Evolutionary conservation across 75 land plant species (phyloP), one percentile per base, ranked within the genome.

Genomic region (Pseudotsuga menziesii): DNA sequence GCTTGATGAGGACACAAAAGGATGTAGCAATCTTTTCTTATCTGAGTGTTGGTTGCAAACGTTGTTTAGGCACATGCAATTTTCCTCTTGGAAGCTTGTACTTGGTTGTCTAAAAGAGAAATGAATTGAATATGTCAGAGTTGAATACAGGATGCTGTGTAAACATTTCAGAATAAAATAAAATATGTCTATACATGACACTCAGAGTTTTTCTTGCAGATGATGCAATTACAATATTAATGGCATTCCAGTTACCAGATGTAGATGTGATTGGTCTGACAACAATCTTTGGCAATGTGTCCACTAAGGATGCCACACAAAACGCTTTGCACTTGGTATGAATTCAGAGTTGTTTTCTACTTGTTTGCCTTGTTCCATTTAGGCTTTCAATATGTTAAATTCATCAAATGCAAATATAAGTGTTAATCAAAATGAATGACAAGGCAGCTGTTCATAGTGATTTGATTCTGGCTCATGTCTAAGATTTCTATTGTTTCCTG

Each of bases 241-340:
- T 95, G 96, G 98, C 96, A 12, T 93, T 93, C 77, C 94, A 93
- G 80, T 75, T 81, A 14, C 92, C 91, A 27, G 89, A 90, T 26
- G 23, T 95, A 71, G 98, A 95, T 35, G 83, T 95, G 22, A 57
- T 95, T 73, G 97, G 96, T 29, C 77, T 95, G 76, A 95, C 98
- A 23, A 92, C 99, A 61, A 84, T 90, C 56, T 96, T 94, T 88
- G 99, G 99, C 9, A 96, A 96, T 73, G 91, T 89, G 56, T 22
- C 56, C 23, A 96, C 94, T 0, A 44, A 82, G 77, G 81, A 84
- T 79, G 94, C 93, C 54, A 94, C 94, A 44, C 82, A 76, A 56
- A 96, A 96, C 82, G 93, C 97, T 12, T 81, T 96, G 75, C 81
- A 89, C 67, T 78, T 96, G 99, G 99, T 96, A 87, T 72, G 76